phyloP scores from a whole-genome alignment of 176 grass and related monocot species.

The bread wheat (Triticum aestivum) region IWGSC_CS_RefSeq_v2.1 NC_057800.1:14347653-14348152 shows the following conservation, averaged over 20 bases:
- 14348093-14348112: neutral
- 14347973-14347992: neutral
- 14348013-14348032: constrained; percentile 24
- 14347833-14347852: constrained; percentile 39
- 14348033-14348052: constrained; percentile 22
- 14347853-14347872: constrained; percentile 22
- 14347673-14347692: constrained; percentile 21
- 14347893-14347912: constrained; percentile 28
- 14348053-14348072: constrained; percentile 40
- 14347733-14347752: constrained; percentile 29
- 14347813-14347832: constrained; percentile 38
- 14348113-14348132: constrained; percentile 4
- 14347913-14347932: constrained; percentile 35
- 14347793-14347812: constrained; percentile 36
- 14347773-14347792: constrained; percentile 16
- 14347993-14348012: neutral
- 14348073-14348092: constrained; percentile 43
- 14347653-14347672: constrained; percentile 36
- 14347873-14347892: constrained; percentile 39
- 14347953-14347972: neutral
- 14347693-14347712: constrained; percentile 31
- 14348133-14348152: neutral
- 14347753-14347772: neutral
- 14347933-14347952: constrained; percentile 17
- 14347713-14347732: constrained; percentile 43